Percentiles rank a stretch among this genome's conserved stretches.
Conservation (phyloP, 495 filamentous ascomycete genomes). For the Neurospora sp. region DNA sequence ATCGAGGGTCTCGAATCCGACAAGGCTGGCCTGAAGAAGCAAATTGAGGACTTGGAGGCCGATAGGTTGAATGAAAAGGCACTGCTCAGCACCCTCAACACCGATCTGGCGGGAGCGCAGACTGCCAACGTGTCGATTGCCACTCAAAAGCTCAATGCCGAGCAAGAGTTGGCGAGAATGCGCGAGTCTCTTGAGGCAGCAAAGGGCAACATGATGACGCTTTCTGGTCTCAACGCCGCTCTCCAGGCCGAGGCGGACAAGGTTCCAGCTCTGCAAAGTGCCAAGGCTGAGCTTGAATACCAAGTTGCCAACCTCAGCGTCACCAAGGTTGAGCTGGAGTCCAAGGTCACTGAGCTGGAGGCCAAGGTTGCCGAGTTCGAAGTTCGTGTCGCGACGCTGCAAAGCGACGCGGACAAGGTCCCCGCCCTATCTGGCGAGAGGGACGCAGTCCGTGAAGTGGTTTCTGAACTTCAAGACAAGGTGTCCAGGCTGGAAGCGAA, state of each 20-base stretch:
- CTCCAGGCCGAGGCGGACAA: constrained; percentile 22
- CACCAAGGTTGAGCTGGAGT: constrained; percentile 15
- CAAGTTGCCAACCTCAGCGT: constrained; percentile 6
- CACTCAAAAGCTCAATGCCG: constrained; percentile 20
- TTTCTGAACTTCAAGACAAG: constrained; percentile 19
- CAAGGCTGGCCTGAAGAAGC: constrained; percentile 23
- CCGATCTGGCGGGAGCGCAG: constrained; percentile 21
- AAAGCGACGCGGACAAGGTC: constrained; percentile 18
- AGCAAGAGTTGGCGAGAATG: constrained; percentile 11
- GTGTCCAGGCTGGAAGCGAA: constrained; percentile 16
- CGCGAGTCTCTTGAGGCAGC: constrained; percentile 13
- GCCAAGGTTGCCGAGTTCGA: constrained; percentile 10
- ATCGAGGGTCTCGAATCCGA: constrained; percentile 28
- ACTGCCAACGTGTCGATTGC: constrained; percentile 23
- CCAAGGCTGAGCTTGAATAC: constrained; percentile 16
- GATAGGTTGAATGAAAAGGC: constrained; percentile 10
- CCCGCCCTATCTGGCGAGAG: constrained; percentile 15
- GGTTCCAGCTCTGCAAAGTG: constrained; percentile 1
- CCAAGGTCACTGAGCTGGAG: constrained; percentile 17
- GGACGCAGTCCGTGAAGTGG: constrained; percentile 16
- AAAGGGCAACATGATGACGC: constrained; percentile 14
- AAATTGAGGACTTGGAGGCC: constrained; percentile 17
- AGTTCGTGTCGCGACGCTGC: constrained; percentile 11
- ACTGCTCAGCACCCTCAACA: constrained; percentile 18
- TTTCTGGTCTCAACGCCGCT: constrained; percentile 21